phyloP scores from a whole-genome alignment of 331 rosid species.

The Malus hybrid region DNA sequence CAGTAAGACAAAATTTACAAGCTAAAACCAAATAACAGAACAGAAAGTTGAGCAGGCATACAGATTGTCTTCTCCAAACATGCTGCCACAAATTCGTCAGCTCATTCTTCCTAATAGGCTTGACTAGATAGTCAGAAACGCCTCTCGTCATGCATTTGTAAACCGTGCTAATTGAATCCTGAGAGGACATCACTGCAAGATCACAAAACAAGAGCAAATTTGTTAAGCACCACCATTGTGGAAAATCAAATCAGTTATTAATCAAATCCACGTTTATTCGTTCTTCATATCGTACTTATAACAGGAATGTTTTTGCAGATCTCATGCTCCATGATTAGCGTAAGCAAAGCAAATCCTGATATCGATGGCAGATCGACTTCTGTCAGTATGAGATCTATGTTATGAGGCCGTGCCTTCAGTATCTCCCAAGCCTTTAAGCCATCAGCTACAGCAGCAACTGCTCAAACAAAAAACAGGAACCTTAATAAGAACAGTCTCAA shows the following conservation, averaged over 20 bases:
- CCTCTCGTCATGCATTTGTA: constrained; percentile 92
- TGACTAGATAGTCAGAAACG: constrained; percentile 94
- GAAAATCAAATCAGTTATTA: neutral
- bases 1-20: neutral
- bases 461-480: constrained; percentile 20
- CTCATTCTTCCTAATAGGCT: constrained; percentile 89
- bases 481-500: constrained; percentile 6
- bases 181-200: constrained; percentile 85
- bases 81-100: constrained; percentile 96
- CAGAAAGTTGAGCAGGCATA: constrained; percentile 27
- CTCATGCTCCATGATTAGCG: constrained; percentile 81
- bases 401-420: constrained; percentile 60
- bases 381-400: constrained; percentile 74
- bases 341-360: constrained; percentile 88
- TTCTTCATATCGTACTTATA: constrained; percentile 56
- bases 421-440: constrained; percentile 97
- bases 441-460: constrained; percentile 93
- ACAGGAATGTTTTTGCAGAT: constrained; percentile 89
- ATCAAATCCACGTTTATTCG: constrained; percentile 1
- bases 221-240: neutral
- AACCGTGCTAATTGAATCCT: constrained; percentile 80
- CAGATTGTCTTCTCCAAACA: constrained; percentile 97
- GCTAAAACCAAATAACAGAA: neutral
- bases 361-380: constrained; percentile 93
- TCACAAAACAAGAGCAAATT: constrained; percentile 3